Base-by-base conservation (phyloP, 2,329 filamentous ascomycete species). In the Exophiala aquamarina region DNA sequence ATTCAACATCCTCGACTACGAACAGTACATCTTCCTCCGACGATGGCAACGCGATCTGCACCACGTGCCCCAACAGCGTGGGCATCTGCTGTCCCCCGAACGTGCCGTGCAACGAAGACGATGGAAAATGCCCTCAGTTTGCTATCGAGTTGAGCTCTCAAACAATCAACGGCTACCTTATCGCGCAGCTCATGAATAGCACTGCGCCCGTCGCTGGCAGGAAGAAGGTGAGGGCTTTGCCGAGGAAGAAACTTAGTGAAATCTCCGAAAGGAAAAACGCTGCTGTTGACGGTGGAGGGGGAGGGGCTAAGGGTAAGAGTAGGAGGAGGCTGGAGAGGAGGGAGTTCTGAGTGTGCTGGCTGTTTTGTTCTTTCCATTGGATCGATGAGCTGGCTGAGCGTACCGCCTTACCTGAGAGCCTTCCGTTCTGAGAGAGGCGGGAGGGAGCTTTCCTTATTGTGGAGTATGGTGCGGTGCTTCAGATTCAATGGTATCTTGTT, bases 41-140 rank as follows among this genome's bases (percentile, higher is more conserved):
- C 23, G 23, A 26, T 11, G 23, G 11, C 32, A 55, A 55, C 33
- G 28, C 55, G 3, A 37, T 57, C 23, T 57, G 55, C 37, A 49
- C 51, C 20, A 33, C 29, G 3, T 55, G 52, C 20, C 52, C 44
- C 3, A 47, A 57, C 32, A 47, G 48, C 28, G 44, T 41, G 10
- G 55, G 55, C 3, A 50, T 57, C 28, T 55, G 55, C 42, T 55
- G 55, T 40, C 55, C 55, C 3, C 49, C 49, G 6, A 52, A 35
- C 11, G 53, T 52, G n/a, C 35, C 41, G 15, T 57, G 52, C 44
- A 20, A 36, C 13, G 44, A 38, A 1, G 44, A 45, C 15, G 49
- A 55, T 20, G 55, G 55, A 23, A 54, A 57, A 17, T 57, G 55
- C 32, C 55, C 52, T 9, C 37, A 37, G 21, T 35, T 34, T 21